phyloP scores from a whole-genome alignment of 2,329 filamentous ascomycete species.

The Cytospora leucostoma region DNA sequence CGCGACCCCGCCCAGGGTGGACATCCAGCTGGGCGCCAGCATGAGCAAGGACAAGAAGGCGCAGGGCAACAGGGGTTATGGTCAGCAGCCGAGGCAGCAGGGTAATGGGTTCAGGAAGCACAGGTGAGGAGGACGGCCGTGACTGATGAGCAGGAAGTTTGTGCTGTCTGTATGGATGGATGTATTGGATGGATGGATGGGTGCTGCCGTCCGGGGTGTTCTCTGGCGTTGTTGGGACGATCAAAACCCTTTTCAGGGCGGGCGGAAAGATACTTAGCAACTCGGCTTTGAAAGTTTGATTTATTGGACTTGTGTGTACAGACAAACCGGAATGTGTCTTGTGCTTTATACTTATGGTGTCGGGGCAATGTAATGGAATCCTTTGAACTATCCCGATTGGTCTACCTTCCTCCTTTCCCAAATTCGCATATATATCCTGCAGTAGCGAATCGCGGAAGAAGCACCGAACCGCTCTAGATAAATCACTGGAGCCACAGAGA shows the following conservation, averaged over 20 bases:
- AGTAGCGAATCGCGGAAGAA: too few species aligned
- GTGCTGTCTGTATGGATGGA: not conserved
- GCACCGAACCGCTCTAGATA: not conserved
- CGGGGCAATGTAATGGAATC: not conserved
- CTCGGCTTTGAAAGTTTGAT: not conserved
- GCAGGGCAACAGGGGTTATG: conserved; percentile 67
- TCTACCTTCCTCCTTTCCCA: too few species aligned
- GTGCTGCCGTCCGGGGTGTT: not conserved
- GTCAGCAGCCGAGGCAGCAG: conserved; percentile 71
- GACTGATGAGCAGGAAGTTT: not conserved
- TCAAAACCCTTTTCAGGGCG: not conserved
- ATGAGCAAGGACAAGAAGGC: conserved; percentile 73
- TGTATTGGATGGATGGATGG: not conserved
- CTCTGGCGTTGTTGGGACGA: not conserved
- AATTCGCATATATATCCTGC: not conserved
- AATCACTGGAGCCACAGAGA: not conserved
- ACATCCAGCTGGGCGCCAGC: conserved; percentile 76
- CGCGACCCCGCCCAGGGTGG: conserved; percentile 72
- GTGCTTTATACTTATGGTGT: not conserved
- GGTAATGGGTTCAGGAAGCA: conserved; percentile 25
- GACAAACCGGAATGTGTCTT: not conserved
- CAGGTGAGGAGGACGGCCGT: not conserved
- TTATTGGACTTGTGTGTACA: too few species aligned
- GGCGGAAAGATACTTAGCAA: not conserved
- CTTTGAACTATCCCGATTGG: not conserved